Evolutionary conservation across 257 asterid species (phyloP).

Genomic region (Gentiana dahurica): DNA sequence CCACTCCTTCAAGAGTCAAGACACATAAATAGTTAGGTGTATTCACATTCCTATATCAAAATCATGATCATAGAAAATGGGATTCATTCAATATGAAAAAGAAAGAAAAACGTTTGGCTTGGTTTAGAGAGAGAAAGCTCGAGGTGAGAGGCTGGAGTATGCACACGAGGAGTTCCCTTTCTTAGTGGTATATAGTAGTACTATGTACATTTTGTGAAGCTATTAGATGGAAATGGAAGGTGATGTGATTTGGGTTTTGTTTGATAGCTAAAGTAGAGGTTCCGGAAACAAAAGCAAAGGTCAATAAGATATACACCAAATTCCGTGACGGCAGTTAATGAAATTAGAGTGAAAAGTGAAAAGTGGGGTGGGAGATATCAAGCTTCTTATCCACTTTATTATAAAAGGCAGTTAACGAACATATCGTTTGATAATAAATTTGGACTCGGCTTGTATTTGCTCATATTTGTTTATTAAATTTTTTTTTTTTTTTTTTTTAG

Average conservation of each 20-base stretch:
- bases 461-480: too few relatives aligned
- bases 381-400: neutral
- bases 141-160: too few relatives aligned
- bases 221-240: neutral
- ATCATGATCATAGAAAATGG: neutral
- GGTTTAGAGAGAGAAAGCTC: too few relatives aligned
- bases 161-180: too few relatives aligned
- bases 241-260: constrained; percentile 12
- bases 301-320: constrained; percentile 11
- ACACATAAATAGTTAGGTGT: neutral
- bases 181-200: too few relatives aligned
- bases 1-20: neutral
- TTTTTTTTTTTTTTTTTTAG: too few relatives aligned
- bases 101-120: too few relatives aligned
- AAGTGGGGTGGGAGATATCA: constrained; percentile 3
- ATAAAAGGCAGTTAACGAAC: too few relatives aligned
- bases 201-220: too few relatives aligned
- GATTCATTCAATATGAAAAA: too few relatives aligned
- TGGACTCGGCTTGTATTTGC: too few relatives aligned
- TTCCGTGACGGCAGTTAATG: constrained; percentile 25
- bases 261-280: constrained; percentile 12
- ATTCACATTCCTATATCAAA: neutral
- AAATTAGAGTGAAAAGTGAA: constrained; percentile 1
- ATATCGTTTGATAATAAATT: too few relatives aligned
- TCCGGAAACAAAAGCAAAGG: constrained; percentile 12